Evolutionary conservation across 1,284 basidiomycete genomes (phyloP).

Genomic region (Ganoderma multipileum): DNA sequence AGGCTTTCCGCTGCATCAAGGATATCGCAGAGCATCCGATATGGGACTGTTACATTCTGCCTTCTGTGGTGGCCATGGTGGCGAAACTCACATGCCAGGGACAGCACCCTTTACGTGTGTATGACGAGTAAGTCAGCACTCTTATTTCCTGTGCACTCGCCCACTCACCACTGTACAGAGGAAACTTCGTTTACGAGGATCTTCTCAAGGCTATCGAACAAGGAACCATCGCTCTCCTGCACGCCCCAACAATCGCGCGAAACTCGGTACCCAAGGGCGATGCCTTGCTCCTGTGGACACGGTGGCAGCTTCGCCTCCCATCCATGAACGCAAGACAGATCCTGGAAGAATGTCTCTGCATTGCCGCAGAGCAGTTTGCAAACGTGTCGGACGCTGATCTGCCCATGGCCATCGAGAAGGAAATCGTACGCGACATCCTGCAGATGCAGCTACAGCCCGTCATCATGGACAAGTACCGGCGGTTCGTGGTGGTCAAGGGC

Average conservation of each 20-base stretch:
- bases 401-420: slow-evolving; percentile 43
- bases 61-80: slow-evolving; percentile 60
- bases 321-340: slow-evolving; percentile 43
- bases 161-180: slow-evolving; percentile 33
- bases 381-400: slow-evolving; percentile 35
- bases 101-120: slow-evolving; percentile 31
- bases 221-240: slow-evolving; percentile 57
- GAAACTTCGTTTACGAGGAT: slow-evolving; percentile 46
- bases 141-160: neutral
- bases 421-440: slow-evolving; percentile 50
- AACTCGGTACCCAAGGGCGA: slow-evolving; percentile 20
- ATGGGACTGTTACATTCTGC: slow-evolving; percentile 70
- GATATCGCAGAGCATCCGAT: slow-evolving; percentile 63
- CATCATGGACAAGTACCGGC: slow-evolving; percentile 63
- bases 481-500: slow-evolving; percentile 63
- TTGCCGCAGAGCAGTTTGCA: slow-evolving; percentile 47
- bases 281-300: slow-evolving; percentile 36
- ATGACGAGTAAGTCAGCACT: slow-evolving; percentile 32
- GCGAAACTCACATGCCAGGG: slow-evolving; percentile 37
- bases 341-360: slow-evolving; percentile 48
- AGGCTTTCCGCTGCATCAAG: slow-evolving; percentile 51
- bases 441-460: slow-evolving; percentile 61
- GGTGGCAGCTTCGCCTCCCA: slow-evolving; percentile 34
- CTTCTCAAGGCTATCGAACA: slow-evolving; percentile 57
- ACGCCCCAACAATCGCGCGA: slow-evolving; percentile 45